Evolutionary conservation across 139 green algal genomes (phyloP).

Genomic region (Tetradesmus obliquus): DNA sequence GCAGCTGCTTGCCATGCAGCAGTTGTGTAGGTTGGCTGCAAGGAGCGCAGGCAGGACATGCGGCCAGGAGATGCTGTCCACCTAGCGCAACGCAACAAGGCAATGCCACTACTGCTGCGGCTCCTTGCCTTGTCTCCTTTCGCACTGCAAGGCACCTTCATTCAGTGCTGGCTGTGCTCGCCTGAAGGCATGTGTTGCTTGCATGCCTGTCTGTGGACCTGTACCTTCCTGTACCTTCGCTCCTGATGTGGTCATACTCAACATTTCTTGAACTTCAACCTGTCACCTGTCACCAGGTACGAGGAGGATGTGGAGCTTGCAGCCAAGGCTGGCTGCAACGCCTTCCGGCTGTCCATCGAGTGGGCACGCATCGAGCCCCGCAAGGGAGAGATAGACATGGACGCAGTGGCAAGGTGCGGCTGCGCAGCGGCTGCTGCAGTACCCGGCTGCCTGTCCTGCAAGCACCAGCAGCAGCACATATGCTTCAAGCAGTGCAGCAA

Average conservation of each 20-base stretch:
- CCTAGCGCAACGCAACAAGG: too few relatives aligned
- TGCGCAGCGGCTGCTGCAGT: not conserved
- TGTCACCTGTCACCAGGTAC: slow-evolving; percentile 40
- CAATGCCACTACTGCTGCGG: too few relatives aligned
- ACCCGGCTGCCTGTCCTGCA: not conserved
- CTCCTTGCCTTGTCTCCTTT: too few relatives aligned
- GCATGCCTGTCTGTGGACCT: too few relatives aligned
- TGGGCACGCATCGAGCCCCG: slow-evolving; percentile 82
- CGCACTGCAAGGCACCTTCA: too few relatives aligned
- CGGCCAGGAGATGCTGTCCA: too few relatives aligned
- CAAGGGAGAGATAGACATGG: slow-evolving; percentile 67
- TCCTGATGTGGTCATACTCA: too few relatives aligned
- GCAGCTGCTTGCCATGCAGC: slow-evolving; percentile 57
- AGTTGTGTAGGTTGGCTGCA: slow-evolving; percentile 70
- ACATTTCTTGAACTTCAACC: too few relatives aligned
- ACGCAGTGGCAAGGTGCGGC: slow-evolving; percentile 66
- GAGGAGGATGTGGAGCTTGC: slow-evolving; percentile 74
- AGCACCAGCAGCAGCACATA: not conserved
- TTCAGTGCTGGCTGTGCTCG: too few relatives aligned
- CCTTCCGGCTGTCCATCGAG: slow-evolving; percentile 86
- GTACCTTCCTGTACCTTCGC: too few relatives aligned
- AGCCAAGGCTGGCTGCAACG: slow-evolving; percentile 68
- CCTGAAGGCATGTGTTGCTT: too few relatives aligned
- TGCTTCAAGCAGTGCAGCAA: not conserved
- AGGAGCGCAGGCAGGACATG: too few relatives aligned